Evolutionary conservation across 1,284 basidiomycete genomes (phyloP).

Genomic region (Hymenochaete sp.): DNA sequence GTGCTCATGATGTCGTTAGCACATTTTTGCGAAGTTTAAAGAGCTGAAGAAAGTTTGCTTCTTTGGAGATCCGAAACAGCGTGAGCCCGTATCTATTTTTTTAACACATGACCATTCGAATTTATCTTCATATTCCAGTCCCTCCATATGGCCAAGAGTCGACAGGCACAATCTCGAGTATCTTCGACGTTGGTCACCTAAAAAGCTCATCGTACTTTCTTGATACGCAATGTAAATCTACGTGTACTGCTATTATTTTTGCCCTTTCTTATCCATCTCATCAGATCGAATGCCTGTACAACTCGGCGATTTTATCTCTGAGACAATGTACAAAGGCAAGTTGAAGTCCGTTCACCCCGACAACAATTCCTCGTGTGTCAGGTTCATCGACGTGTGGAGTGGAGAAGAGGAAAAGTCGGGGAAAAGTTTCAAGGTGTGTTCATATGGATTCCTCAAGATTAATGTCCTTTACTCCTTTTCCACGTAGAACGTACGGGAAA

Average conservation of each 20-base stretch:
- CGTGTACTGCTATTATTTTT: not conserved
- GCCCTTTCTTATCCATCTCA: not conserved
- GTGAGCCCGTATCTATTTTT: conserved; percentile 23
- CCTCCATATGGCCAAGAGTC: conserved; percentile 39
- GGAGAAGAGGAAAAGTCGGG: conserved; percentile 30
- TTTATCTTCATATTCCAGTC: conserved; percentile 1
- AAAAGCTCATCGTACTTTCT: conserved; percentile 29
- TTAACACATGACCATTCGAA: not conserved
- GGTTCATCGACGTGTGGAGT: conserved; percentile 36
- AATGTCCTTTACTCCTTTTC: conserved; percentile 43
- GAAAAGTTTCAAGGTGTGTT: conserved; percentile 38
- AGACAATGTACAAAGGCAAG: conserved; percentile 32
- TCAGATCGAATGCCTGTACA: conserved; percentile 36
- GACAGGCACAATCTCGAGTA: conserved; percentile 32
- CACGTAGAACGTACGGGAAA: conserved; percentile 34
- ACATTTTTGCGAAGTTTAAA: conserved; percentile 29
- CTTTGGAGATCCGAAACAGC: conserved; percentile 40
- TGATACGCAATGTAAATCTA: conserved; percentile 35
- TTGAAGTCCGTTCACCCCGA: conserved; percentile 32
- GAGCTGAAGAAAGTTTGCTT: conserved; percentile 32
- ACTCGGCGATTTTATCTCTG: conserved; percentile 40
- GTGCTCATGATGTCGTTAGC: conserved; percentile 20
- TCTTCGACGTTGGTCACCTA: conserved; percentile 41
- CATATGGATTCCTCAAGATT: not conserved
- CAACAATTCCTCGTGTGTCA: conserved; percentile 24